phyloP scores from a whole-genome alignment of 176 grass and related monocot species.

The Chloris gayana region DNA sequence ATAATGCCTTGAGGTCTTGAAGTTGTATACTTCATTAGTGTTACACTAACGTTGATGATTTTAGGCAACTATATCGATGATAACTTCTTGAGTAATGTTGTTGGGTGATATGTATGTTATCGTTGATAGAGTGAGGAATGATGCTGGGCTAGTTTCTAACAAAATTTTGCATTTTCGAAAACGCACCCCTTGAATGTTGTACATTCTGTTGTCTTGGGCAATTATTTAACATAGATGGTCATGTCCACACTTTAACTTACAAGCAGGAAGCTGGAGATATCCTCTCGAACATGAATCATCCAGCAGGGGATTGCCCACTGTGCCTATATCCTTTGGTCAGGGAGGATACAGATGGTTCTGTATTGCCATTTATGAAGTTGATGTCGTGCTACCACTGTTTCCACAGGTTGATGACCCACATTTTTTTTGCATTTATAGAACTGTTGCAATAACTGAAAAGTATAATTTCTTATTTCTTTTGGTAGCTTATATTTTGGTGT shows the following conservation, averaged over 20 bases:
- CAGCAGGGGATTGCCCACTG: constrained; percentile 89
- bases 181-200: background rate
- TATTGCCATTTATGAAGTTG: constrained; percentile 89
- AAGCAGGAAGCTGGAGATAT: constrained; percentile 84
- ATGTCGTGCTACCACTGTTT: constrained; percentile 99
- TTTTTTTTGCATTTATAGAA: background rate
- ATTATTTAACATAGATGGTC: background rate
- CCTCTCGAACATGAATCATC: constrained; percentile 93
- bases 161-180: background rate
- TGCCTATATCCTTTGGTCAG: constrained; percentile 84
- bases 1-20: constrained; percentile 1
- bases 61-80: constrained; percentile 13
- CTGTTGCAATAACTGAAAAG: constrained; percentile 15
- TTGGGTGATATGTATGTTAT: background rate
- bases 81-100: constrained; percentile 7
- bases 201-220: background rate
- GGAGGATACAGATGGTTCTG: constrained; percentile 53
- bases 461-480: constrained; percentile 11
- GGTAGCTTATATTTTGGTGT: constrained; percentile 33
- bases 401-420: constrained; percentile 61
- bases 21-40: background rate
- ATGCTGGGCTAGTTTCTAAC: background rate
- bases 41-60: background rate
- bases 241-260: constrained; percentile 25
- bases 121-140: background rate